Conservation (phyloP, 768 basidiomycete genomes). For the Boletus pseudopeckii region DNA sequence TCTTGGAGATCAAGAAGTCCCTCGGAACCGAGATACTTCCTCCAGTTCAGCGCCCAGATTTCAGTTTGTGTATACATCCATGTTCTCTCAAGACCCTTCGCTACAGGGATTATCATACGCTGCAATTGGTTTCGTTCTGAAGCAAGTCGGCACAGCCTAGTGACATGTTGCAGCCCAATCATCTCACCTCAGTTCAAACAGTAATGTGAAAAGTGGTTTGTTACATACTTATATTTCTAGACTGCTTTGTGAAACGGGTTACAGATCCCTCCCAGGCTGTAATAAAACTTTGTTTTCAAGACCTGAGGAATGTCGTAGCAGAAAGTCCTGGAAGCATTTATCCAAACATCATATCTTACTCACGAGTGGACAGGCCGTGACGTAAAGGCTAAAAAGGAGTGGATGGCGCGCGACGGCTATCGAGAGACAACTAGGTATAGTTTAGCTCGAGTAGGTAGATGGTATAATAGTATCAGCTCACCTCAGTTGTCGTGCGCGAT, state of each 20-base stretch:
- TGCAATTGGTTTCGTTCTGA: neutral
- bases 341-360: no score
- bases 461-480: no score
- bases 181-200: neutral
- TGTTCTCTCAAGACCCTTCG: neutral
- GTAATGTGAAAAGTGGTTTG: neutral
- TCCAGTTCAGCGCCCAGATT: neutral
- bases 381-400: no score
- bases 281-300: neutral
- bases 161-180: neutral
- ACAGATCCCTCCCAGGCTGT: neutral
- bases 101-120: neutral
- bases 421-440: no score
- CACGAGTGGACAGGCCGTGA: neutral
- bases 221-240: neutral
- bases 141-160: neutral
- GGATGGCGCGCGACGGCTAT: no score
- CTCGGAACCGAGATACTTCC: neutral
- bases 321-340: neutral
- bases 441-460: no score
- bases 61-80: neutral
- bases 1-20: neutral
- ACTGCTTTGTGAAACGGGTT: neutral
- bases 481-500: no score
- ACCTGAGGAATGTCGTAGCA: neutral